phyloP scores from a whole-genome alignment of 768 basidiomycete genomes.

The Russula compacta region DNA sequence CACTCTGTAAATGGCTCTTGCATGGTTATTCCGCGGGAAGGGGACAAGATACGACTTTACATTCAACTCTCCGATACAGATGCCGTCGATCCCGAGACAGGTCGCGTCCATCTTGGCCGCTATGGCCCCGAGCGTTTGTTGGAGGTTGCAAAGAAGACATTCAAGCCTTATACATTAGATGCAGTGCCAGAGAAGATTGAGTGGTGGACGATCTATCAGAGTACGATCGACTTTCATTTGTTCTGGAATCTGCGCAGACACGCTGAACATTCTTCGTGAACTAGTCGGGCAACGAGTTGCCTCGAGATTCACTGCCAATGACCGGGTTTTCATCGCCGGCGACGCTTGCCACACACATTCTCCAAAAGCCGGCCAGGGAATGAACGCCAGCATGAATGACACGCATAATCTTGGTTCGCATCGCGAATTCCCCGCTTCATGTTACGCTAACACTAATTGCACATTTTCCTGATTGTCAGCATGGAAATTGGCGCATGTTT shows the following conservation, averaged over 20 bases:
- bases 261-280: not conserved
- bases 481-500: conserved; percentile 47
- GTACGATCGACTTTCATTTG: conserved; percentile 23
- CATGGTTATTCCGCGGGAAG: conserved; percentile 45
- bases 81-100: conserved; percentile 30
- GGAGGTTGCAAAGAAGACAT: conserved; percentile 33
- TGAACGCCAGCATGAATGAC: conserved; percentile 49
- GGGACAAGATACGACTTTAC: conserved; percentile 41
- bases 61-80: conserved; percentile 39
- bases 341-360: conserved; percentile 44
- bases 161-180: conserved; percentile 33
- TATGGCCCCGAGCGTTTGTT: conserved; percentile 35
- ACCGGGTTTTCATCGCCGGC: conserved; percentile 49
- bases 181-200: conserved; percentile 28
- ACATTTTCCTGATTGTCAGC: conserved; percentile 21
- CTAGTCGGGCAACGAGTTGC: conserved; percentile 50
- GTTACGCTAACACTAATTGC: not conserved
- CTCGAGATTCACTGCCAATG: conserved; percentile 36
- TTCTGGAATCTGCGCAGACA: conserved; percentile 23
- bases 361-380: conserved; percentile 36
- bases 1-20: conserved; percentile 43
- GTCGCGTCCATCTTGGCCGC: conserved; percentile 33
- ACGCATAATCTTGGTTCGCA: conserved; percentile 36
- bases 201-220: conserved; percentile 46
- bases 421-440: not conserved